phyloP scores from a whole-genome alignment of 495 filamentous ascomycete genomes.

The Neurospora sp. region DNA sequence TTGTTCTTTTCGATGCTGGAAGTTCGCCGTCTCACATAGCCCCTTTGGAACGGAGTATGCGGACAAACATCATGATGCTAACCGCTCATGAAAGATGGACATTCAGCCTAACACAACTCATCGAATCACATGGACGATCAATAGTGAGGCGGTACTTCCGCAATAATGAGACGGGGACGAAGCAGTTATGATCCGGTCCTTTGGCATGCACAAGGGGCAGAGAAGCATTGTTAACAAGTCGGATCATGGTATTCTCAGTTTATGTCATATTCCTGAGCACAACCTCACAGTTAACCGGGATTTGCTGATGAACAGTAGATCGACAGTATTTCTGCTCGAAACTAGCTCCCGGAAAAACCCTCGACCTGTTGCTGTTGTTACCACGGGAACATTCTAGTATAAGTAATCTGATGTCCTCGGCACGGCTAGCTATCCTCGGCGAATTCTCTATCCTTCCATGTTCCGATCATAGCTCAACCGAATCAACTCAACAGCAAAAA shows the following conservation, averaged over 20 bases:
- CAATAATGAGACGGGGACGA: neutral
- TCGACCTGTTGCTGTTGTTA: neutral
- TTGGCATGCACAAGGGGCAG: neutral
- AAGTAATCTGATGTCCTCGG: neutral
- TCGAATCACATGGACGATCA: neutral
- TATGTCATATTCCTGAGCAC: neutral
- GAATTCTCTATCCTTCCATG: neutral
- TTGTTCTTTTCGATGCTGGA: neutral
- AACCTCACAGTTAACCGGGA: neutral
- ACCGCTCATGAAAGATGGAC: neutral
- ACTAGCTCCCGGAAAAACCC: neutral
- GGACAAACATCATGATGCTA: neutral
- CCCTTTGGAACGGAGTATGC: neutral
- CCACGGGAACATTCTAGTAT: neutral
- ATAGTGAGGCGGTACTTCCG: neutral
- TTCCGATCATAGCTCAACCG: neutral
- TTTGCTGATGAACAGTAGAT: neutral
- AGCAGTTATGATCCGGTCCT: neutral
- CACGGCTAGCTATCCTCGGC: neutral
- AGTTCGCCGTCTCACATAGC: neutral
- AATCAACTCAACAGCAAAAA: neutral
- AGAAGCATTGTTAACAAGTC: neutral
- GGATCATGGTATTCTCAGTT: neutral
- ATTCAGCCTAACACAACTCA: neutral
- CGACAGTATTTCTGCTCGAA: neutral